Percentiles rank a stretch among this genome's conserved stretches.
These are phyloP conservation scores for Carpinus viminea DNA, from an alignment of 306 rosid genomes.

Conservation along the genomic window DNA sequence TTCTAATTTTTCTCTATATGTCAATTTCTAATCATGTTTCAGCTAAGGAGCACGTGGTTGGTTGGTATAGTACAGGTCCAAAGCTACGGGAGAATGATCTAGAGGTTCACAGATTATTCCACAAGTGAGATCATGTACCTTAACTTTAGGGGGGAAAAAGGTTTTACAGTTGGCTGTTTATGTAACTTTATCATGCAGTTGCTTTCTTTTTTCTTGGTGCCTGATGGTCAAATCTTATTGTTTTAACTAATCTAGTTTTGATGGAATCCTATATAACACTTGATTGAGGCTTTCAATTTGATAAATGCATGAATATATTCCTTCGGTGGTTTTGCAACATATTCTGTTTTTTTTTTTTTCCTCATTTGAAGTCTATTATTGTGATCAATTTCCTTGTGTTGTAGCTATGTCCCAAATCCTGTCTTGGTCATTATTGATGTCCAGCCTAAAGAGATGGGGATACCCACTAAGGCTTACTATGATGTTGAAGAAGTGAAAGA, in stretches of 20 bases:
- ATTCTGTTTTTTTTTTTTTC: background rate
- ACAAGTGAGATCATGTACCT: slow-evolving; percentile 52
- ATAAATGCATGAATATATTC: background rate
- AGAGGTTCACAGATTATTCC: slow-evolving; percentile 74
- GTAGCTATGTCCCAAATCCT: slow-evolving; percentile 82
- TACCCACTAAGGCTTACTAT: slow-evolving; percentile 94
- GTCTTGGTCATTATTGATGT: slow-evolving; percentile 89
- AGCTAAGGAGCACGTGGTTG: slow-evolving; percentile 93
- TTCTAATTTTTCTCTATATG: background rate
- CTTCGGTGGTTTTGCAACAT: background rate
- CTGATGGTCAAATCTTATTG: background rate
- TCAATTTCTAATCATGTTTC: slow-evolving; percentile 21
- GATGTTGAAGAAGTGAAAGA: slow-evolving; percentile 91
- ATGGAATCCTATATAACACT: background rate
- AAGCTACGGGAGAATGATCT: slow-evolving; percentile 88
- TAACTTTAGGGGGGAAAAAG: background rate
- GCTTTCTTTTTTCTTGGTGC: too few relatives aligned
- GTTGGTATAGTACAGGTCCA: slow-evolving; percentile 97
- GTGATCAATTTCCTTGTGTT: slow-evolving; percentile 4
- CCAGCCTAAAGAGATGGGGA: slow-evolving; percentile 89
- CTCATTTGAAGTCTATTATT: background rate
- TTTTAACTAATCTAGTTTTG: background rate
- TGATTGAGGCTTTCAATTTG: background rate
- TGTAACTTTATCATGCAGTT: background rate
- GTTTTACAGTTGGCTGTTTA: background rate